Evolutionary conservation across 2,329 filamentous ascomycete species (phyloP), one percentile per base, ranked within the genome.

Genomic region (Aspergillus sergii): DNA sequence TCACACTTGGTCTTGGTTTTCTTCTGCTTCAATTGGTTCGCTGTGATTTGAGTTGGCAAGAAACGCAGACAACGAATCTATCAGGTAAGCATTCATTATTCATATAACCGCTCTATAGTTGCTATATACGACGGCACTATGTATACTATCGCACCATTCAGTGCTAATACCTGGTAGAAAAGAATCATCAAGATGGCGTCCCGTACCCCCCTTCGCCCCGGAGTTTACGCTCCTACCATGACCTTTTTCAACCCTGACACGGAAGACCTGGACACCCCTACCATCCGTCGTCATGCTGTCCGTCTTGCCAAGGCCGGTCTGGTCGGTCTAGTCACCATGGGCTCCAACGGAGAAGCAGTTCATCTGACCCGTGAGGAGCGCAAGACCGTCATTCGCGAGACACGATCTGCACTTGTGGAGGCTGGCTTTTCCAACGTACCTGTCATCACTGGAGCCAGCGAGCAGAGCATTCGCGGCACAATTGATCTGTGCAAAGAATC

Each of bases 201-300:
- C 64, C 79, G 77, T 64, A 85, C 82, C n/a, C 84, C 89, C 67
- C 86, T 96, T 60, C 90, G 91, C 51, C 89, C 90, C 73, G 92
- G 92, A 76, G 93, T 95, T 76, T 96, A 95, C 79, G 91, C 91
- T 64, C 93, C 93, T 30, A 94, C 91, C 64, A 92, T 95, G 89
- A 96, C 92, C 72, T 96, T 96, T 78, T 96, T 96, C 83, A 83
- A 94, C 79, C 85, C 90, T 8, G 86, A 89, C 68, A 95, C 91
- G 53, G 93, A 96, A 80, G 91, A 95, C 56, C 85, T 96, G 71
- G 93, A 96, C 74, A 88, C 94, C 67, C 84, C 90, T 41, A 86
- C 86, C 64, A 91, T 95, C 81, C 91, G 92, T 79, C 90, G 86
- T 74, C 93, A 96, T 75, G 91, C 91, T 28, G 87, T 91, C 69